Evolutionary conservation across 306 rosid genomes (phyloP).

Genomic region (Rosa lucieae): DNA sequence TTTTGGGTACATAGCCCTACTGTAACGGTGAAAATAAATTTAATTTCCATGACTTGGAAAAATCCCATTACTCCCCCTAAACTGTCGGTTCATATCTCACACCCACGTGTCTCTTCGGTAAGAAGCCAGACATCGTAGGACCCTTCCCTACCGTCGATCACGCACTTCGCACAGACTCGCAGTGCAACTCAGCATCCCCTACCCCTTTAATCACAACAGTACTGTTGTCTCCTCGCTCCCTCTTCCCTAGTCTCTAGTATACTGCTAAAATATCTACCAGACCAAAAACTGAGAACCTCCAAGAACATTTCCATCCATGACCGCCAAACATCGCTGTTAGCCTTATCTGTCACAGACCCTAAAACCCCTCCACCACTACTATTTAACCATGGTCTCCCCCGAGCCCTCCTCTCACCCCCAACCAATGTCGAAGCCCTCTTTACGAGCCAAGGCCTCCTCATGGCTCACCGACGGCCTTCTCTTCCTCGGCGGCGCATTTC

Average conservation of each 20-base stretch:
- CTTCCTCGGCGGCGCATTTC: slow-evolving; percentile 59
- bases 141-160: background rate
- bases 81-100: slow-evolving; percentile 2
- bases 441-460: slow-evolving; percentile 41
- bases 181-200: too few relatives aligned
- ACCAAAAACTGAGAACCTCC: background rate
- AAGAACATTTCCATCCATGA: background rate
- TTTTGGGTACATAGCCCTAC: too few relatives aligned
- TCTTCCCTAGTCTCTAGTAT: background rate
- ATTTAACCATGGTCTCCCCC: slow-evolving; percentile 43
- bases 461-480: slow-evolving; percentile 46
- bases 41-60: too few relatives aligned
- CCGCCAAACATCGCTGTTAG: background rate
- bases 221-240: background rate
- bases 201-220: background rate
- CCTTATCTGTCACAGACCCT: background rate
- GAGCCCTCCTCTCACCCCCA: slow-evolving; percentile 25
- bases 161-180: background rate
- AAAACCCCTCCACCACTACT: background rate
- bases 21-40: too few relatives aligned
- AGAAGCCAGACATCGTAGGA: background rate
- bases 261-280: background rate
- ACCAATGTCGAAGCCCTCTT: slow-evolving; percentile 49
- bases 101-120: background rate
- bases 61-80: background rate